Evolutionary conservation across 441 rosid genomes (phyloP).

Genomic region (Viola pubescens): DNA sequence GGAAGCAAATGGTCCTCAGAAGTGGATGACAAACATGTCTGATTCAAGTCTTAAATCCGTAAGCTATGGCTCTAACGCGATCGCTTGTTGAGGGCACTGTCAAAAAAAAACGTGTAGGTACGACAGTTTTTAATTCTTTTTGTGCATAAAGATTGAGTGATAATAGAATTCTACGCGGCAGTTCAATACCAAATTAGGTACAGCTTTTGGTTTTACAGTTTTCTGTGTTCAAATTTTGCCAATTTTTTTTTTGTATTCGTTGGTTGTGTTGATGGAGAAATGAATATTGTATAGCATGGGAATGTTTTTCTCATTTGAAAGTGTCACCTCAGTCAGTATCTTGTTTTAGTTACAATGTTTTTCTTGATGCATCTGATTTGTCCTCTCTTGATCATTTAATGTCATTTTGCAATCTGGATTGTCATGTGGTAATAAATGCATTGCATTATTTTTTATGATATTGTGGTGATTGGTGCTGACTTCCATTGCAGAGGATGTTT

Average conservation of each 20-base stretch:
- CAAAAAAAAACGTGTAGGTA: not conserved
- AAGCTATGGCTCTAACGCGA: constrained; percentile 66
- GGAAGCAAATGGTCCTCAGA: constrained; percentile 52
- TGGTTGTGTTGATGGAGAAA: not conserved
- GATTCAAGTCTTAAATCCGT: constrained; percentile 67
- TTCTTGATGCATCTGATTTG: too few species aligned
- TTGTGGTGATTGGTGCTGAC: too few species aligned
- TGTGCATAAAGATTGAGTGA: constrained; percentile 12
- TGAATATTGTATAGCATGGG: not conserved
- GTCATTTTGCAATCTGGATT: too few species aligned
- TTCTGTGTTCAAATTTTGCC: not conserved
- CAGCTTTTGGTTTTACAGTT: constrained; percentile 1
- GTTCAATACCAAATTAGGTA: constrained; percentile 14
- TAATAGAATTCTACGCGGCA: constrained; percentile 8
- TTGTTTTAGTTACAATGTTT: too few species aligned
- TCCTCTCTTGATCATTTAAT: too few species aligned
- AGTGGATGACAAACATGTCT: constrained; percentile 86
- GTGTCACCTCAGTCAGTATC: too few species aligned
- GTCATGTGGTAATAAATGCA: too few species aligned
- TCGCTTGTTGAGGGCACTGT: constrained; percentile 44
- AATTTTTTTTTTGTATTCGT: not conserved
- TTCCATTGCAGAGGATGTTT: too few species aligned
- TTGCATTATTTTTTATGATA: too few species aligned
- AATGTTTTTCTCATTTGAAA: too few species aligned
- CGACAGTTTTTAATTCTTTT: not conserved